Conservation (phyloP, 2,329 filamentous ascomycete genomes). For the Diaporthe australafricana region DNA sequence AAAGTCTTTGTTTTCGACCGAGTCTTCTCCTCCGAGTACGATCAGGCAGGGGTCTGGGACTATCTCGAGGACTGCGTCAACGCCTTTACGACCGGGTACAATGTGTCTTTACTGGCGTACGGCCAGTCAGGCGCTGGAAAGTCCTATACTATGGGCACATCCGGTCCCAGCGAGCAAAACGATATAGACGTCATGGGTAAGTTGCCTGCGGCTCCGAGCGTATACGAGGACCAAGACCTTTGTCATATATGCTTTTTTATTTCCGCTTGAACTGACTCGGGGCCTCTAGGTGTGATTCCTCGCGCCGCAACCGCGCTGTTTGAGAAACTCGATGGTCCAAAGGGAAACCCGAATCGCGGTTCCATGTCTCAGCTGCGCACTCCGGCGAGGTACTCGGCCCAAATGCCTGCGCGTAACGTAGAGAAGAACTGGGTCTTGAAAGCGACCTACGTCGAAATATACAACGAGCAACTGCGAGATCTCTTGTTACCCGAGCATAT, state of each 20-base stretch:
- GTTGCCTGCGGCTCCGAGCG: constrained; percentile 46
- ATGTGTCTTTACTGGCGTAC: constrained; percentile 96
- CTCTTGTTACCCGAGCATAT: constrained; percentile 83
- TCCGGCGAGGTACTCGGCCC: constrained; percentile 81
- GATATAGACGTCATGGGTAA: constrained; percentile 82
- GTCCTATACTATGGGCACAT: constrained; percentile 98
- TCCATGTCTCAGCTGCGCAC: constrained; percentile 83
- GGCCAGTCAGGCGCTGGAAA: constrained; percentile 98
- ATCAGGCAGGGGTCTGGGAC: constrained; percentile 92
- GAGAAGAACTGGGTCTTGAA: constrained; percentile 92
- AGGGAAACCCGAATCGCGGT: constrained; percentile 62
- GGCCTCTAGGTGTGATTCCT: constrained; percentile 84
- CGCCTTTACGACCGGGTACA: constrained; percentile 95
- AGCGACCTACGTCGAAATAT: constrained; percentile 96
- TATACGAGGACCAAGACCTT: constrained; percentile 3
- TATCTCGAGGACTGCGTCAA: constrained; percentile 91
- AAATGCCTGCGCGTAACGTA: constrained; percentile 54
- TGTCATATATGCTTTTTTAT: background rate
- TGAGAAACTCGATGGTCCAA: constrained; percentile 79
- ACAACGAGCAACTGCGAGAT: constrained; percentile 96
- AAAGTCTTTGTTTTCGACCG: constrained; percentile 98
- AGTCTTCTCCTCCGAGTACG: constrained; percentile 86
- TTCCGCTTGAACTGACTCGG: constrained; percentile 35
- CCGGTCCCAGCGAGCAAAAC: constrained; percentile 82
- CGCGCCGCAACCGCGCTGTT: constrained; percentile 89